Percentiles rank a stretch among this genome's conserved stretches.
phyloP scores from a whole-genome alignment of 345 rosid genomes.

The Linum trigynum region DNA sequence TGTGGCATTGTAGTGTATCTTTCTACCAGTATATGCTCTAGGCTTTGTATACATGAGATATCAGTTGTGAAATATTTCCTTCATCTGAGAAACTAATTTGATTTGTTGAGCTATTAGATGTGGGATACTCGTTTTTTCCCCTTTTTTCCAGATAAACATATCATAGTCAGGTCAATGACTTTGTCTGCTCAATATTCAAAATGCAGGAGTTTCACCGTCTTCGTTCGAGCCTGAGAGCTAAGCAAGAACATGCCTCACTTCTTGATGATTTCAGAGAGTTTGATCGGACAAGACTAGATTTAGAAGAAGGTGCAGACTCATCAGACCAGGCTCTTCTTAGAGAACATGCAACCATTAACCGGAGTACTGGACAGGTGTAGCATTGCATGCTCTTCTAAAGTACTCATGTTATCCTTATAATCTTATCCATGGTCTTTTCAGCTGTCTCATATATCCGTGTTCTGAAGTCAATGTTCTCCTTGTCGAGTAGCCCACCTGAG shows the following conservation, averaged over 20 bases:
- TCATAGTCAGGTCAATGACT: conserved; percentile 14
- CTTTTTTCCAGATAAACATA: too few species aligned
- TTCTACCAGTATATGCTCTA: not conserved
- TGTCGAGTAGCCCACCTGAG: too few species aligned
- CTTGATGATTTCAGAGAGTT: conserved; percentile 95
- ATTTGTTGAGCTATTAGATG: not conserved
- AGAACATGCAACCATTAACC: conserved; percentile 71
- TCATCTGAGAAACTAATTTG: not conserved
- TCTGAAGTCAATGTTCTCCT: too few species aligned
- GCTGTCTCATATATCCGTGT: too few species aligned
- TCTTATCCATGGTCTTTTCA: too few species aligned
- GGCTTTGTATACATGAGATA: not conserved
- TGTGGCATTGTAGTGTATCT: conserved; percentile 9
- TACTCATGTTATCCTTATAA: too few species aligned
- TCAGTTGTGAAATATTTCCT: not conserved
- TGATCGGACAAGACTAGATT: conserved; percentile 78
- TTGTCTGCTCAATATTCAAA: conserved; percentile 21
- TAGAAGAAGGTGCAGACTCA: conserved; percentile 77
- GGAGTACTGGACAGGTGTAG: conserved; percentile 74
- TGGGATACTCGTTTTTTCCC: too few species aligned
- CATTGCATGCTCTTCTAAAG: not conserved
- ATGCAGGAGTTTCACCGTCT: conserved; percentile 97
- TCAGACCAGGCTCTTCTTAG: conserved; percentile 68
- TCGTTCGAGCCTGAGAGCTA: conserved; percentile 78
- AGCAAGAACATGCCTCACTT: conserved; percentile 89